Evolutionary conservation across 495 filamentous ascomycete species (phyloP).

Genomic region (Rhizodiscina lignyota): DNA sequence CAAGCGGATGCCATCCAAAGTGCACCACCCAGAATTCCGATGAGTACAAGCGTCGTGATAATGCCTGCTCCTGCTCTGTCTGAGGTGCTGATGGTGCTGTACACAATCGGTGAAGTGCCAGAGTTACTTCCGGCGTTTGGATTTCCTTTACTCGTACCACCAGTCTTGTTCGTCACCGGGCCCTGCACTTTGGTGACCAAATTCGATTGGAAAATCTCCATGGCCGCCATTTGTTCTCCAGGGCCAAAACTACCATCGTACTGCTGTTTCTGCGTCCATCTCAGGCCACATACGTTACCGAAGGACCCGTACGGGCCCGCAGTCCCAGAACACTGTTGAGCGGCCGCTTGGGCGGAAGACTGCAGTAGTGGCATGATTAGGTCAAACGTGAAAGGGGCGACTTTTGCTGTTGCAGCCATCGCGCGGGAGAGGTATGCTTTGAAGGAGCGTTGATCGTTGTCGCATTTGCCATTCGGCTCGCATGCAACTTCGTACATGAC

Average conservation of each 20-base stretch:
- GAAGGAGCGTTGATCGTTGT: constrained; percentile 55
- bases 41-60: constrained; percentile 18
- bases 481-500: constrained; percentile 55
- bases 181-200: constrained; percentile 28
- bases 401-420: constrained; percentile 46
- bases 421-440: constrained; percentile 60
- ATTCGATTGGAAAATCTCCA: constrained; percentile 38
- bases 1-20: constrained; percentile 25
- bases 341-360: constrained; percentile 41
- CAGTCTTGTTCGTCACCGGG: constrained; percentile 18
- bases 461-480: constrained; percentile 46
- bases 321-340: constrained; percentile 35
- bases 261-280: constrained; percentile 27
- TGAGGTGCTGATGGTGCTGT: constrained; percentile 16
- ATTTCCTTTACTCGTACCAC: constrained; percentile 20
- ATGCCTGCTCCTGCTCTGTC: constrained; percentile 24
- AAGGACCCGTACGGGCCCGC: constrained; percentile 21
- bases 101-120: constrained; percentile 7
- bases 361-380: constrained; percentile 39
- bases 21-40: constrained; percentile 17
- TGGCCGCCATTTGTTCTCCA: constrained; percentile 42
- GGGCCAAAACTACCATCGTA: constrained; percentile 33
- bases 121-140: constrained; percentile 16
- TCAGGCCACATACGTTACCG: constrained; percentile 32
- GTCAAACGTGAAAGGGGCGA: constrained; percentile 45